Evolutionary conservation across 2,329 filamentous ascomycete species (phyloP).

Genomic region (Thermothelomyces thermophilus): DNA sequence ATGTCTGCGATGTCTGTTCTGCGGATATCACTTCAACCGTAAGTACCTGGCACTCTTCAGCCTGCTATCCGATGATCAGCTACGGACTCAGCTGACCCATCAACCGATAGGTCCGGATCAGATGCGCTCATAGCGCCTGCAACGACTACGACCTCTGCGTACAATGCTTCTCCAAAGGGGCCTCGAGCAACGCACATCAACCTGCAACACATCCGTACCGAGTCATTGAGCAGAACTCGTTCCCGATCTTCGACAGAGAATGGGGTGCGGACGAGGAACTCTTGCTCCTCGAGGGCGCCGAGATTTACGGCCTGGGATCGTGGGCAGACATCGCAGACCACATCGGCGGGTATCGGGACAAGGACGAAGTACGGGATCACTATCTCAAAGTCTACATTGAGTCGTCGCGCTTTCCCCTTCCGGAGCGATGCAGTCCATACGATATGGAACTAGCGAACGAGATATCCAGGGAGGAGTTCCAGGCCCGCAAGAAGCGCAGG

Average conservation of each 20-base stretch:
- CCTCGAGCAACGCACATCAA: slow-evolving; percentile 75
- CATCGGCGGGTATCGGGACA: slow-evolving; percentile 88
- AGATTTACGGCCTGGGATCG: slow-evolving; percentile 92
- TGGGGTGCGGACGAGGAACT: slow-evolving; percentile 98
- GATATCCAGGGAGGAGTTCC: slow-evolving; percentile 86
- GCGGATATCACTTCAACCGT: slow-evolving; percentile 96
- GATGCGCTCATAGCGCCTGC: slow-evolving; percentile 76
- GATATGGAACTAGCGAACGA: slow-evolving; percentile 72
- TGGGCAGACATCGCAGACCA: slow-evolving; percentile 98
- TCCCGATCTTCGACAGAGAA: slow-evolving; percentile 88
- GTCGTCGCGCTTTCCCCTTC: slow-evolving; percentile 76
- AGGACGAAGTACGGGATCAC: slow-evolving; percentile 93
- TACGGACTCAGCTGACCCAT: slow-evolving; percentile 10
- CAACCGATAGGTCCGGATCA: slow-evolving; percentile 71
- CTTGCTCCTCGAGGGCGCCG: slow-evolving; percentile 85
- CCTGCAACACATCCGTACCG: slow-evolving; percentile 81
- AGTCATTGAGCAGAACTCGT: slow-evolving; percentile 97
- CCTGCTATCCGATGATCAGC: not conserved
- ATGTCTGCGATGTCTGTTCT: slow-evolving; percentile 94
- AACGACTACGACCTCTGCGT: slow-evolving; percentile 97
- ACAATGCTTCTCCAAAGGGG: slow-evolving; percentile 81
- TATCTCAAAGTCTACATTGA: slow-evolving; percentile 85
- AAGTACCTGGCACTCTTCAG: slow-evolving; percentile 33
- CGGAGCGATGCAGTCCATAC: slow-evolving; percentile 74
- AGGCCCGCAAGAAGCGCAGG: slow-evolving; percentile 81